Base-by-base conservation (phyloP, 805 yeast species). In the Kodamaea leandrae region DNA sequence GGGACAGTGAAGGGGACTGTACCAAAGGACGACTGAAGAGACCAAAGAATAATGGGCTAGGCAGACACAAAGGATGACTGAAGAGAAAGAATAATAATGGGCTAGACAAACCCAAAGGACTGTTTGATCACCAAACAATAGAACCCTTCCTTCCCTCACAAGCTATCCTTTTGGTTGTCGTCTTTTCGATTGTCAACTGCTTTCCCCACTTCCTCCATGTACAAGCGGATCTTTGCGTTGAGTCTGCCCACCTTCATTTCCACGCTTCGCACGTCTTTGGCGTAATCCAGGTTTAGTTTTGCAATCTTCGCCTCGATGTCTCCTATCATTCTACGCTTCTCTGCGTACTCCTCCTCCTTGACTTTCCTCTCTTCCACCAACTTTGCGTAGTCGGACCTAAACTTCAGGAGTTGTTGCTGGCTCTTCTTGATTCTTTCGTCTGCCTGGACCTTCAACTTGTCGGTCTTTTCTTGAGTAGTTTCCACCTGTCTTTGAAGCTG, bases 201-300 rank as follows among this genome's bases (percentile, higher is more conserved):
- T 49, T 66, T 72, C 27, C 66, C 66, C 68, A 80, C 73, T 43
- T 77, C 82, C 29, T 60, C 59, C 38, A 79, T 52, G 50, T 83
- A 83, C 41, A 69, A 58, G 44, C 66, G 66, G 30, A 83, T 66
- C 48, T 78, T 83, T 7, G 77, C 66, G 43, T 77, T 77, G 42
- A 83, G 65, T 44, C 72, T 66, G 16, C 77, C 72, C 41, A 80
- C 66, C 50, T 80, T 84, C 37, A 67, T 55, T 42, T 75, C 77
- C 6, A 81, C 68, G 26, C 68, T 74, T 45, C 74, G 69, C 36
- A 74, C 67, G 49, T 83, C 88, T 18, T 53, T 54, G 37, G 78
- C 78, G 45, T 73, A 76, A 12, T 71, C 74, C 28, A 59, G 58
- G 45, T 67, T 61, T 53, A 34, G 57, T 50, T 50, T 68, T 57